Evolutionary conservation across 495 filamentous ascomycete species (phyloP).

Genomic region (Tricharina praecox): DNA sequence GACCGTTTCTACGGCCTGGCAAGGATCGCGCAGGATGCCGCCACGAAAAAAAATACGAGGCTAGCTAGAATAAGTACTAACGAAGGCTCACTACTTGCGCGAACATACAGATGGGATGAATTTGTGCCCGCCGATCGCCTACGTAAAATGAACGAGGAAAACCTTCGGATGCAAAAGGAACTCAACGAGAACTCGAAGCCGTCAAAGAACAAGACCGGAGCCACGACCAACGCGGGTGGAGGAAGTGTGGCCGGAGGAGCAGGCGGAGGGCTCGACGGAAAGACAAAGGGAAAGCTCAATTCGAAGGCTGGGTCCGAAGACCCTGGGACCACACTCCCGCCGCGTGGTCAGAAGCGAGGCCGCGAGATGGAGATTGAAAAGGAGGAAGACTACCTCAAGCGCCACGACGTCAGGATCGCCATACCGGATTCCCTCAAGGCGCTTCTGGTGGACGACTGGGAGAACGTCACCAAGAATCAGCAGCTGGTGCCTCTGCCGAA

Average conservation of each 20-base stretch:
- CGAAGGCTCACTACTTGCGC: no score
- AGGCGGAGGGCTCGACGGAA: background rate
- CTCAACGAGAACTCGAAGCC: conserved; percentile 25
- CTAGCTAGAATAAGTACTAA: conserved; percentile 1
- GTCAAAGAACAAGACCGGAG: conserved; percentile 11
- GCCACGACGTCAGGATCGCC: conserved; percentile 64
- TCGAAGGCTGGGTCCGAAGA: conserved; percentile 25
- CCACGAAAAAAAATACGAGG: background rate
- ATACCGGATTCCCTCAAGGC: conserved; percentile 77
- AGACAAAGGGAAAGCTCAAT: conserved; percentile 18
- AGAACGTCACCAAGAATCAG: conserved; percentile 88
- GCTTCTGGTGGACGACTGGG: conserved; percentile 93
- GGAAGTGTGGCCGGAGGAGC: background rate
- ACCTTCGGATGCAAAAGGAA: conserved; percentile 34
- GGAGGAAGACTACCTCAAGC: conserved; percentile 69
- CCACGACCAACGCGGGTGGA: conserved; percentile 12
- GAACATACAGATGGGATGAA: conserved; percentile 92
- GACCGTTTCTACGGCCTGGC: background rate
- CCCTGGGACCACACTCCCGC: conserved; percentile 29
- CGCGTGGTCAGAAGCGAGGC: conserved; percentile 44
- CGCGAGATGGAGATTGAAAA: conserved; percentile 35
- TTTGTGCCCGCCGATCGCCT: conserved; percentile 93
- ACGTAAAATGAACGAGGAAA: conserved; percentile 85
- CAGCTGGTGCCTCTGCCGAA: conserved; percentile 71
- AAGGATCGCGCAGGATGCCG: background rate